Evolutionary conservation across 2,329 filamentous ascomycete species (phyloP).

Genomic region (Metarhizium sp.): DNA sequence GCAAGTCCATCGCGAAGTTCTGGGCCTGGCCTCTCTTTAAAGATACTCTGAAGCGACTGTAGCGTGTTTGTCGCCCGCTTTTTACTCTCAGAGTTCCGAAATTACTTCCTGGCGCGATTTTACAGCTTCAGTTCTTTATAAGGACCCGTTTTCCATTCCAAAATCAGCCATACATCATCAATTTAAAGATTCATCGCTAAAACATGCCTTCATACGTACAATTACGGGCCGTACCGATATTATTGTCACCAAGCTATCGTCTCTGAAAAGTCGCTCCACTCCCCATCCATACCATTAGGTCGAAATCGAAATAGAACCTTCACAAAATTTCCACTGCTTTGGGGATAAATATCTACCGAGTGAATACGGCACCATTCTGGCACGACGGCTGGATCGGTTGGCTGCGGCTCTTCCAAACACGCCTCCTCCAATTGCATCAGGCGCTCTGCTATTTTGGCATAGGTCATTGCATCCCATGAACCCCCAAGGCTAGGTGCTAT

Average conservation of each 20-base stretch:
- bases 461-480: slow-evolving; percentile 5
- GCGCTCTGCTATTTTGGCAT: slow-evolving; percentile 6
- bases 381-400: not conserved
- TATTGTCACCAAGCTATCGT: not conserved
- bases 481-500: slow-evolving; percentile 4
- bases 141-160: too few species aligned
- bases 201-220: not conserved
- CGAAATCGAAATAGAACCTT: not conserved
- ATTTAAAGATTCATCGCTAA: not conserved
- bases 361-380: slow-evolving; percentile 7
- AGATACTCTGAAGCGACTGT: too few species aligned
- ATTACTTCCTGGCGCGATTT: too few species aligned
- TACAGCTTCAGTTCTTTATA: too few species aligned
- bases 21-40: too few species aligned
- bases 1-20: too few species aligned
- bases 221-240: not conserved
- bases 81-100: too few species aligned
- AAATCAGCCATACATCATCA: too few species aligned
- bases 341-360: slow-evolving; percentile 1
- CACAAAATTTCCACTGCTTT: not conserved
- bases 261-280: slow-evolving; percentile 4
- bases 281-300: slow-evolving; percentile 4
- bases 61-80: too few species aligned
- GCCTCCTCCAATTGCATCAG: slow-evolving; percentile 9
- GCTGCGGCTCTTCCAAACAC: slow-evolving; percentile 1